Evolutionary conservation across 2,329 filamentous ascomycete genomes (phyloP).

Genomic region (Fusarium verticillioides): DNA sequence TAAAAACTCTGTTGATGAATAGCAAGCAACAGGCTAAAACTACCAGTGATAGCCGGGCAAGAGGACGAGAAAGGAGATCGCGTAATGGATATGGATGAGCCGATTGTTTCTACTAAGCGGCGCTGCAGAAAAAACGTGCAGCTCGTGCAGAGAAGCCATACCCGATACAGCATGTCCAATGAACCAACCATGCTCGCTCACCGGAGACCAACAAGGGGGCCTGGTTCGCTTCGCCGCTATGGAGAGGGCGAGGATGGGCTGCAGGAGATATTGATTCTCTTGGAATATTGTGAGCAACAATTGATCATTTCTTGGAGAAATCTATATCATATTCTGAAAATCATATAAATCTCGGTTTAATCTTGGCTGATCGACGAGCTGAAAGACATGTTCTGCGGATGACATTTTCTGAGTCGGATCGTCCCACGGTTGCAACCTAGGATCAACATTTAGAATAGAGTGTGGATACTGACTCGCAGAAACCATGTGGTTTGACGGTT

Average conservation of each 20-base stretch:
- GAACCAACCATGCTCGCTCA: slow-evolving; percentile 41
- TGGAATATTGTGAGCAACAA: background rate
- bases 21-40: slow-evolving; percentile 13
- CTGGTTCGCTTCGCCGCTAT: slow-evolving; percentile 19
- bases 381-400: background rate
- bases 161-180: slow-evolving; percentile 41
- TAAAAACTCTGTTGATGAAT: slow-evolving; percentile 1
- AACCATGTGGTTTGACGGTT: slow-evolving; percentile 34
- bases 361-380: slow-evolving; percentile 20
- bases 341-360: slow-evolving; percentile 6
- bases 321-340: background rate
- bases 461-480: slow-evolving; percentile 37
- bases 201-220: slow-evolving; percentile 19
- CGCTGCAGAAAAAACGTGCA: slow-evolving; percentile 13
- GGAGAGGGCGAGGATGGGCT: slow-evolving; percentile 7
- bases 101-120: slow-evolving; percentile 11
- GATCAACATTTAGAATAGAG: slow-evolving; percentile 19
- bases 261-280: background rate
- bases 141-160: slow-evolving; percentile 36
- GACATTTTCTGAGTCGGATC: slow-evolving; percentile 13
- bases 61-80: slow-evolving; percentile 38
- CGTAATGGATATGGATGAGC: slow-evolving; percentile 9
- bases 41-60: slow-evolving; percentile 3
- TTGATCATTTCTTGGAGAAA: background rate
- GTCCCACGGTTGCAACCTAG: slow-evolving; percentile 5